A percentile compares a stretch with the other conserved stretches of the same genome.
phyloP scores from a whole-genome alignment of 129 eudicot genomes.

The sunflower (Helianthus annuus) region DNA sequence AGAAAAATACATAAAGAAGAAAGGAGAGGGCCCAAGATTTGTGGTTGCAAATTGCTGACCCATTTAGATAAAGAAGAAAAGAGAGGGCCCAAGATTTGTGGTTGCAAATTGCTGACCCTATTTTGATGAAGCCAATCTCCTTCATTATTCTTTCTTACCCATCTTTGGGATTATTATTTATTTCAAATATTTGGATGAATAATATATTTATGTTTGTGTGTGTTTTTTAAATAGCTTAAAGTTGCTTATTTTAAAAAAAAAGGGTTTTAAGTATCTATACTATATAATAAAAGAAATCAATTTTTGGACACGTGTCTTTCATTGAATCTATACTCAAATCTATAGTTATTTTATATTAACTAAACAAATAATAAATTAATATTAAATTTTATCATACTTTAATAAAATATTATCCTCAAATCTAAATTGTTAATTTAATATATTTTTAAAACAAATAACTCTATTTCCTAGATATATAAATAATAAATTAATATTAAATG shows the following conservation, averaged over 20 bases:
- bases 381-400: no score
- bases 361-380: no score
- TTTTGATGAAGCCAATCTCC: constrained; percentile 18
- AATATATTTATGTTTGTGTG: background rate
- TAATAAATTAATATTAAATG: no score
- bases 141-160: constrained; percentile 31
- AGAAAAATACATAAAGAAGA: constrained; percentile 17
- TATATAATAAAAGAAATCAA: no score
- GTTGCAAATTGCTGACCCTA: constrained; percentile 39
- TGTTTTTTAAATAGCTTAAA: background rate
- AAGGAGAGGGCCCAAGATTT: constrained; percentile 19
- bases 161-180: background rate
- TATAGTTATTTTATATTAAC: no score
- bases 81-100: constrained; percentile 27
- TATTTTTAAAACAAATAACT: no score
- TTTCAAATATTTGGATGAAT: background rate
- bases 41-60: constrained; percentile 40
- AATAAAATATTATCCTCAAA: no score
- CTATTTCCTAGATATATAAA: no score
- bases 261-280: no score
- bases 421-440: no score
- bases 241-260: background rate
- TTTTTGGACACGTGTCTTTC: no score
- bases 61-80: constrained; percentile 13
- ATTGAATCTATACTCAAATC: no score